Evolutionary conservation across 164 flowering plant species (phyloP).

Genomic region (Vitis riparia): DNA sequence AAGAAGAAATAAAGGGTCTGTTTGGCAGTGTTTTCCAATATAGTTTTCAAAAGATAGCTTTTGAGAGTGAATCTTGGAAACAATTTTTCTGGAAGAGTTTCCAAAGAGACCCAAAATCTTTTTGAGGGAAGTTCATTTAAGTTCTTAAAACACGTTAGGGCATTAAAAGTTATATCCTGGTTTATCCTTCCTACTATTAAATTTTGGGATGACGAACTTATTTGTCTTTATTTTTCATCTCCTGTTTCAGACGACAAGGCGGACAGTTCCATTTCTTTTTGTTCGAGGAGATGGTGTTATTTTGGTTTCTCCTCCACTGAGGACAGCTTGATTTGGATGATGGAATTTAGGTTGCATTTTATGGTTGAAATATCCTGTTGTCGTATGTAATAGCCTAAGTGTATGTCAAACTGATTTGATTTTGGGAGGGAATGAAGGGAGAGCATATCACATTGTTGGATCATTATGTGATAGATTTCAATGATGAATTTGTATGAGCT

Average conservation of each 20-base stretch:
- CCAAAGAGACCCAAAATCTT: no score
- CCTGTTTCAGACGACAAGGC: constrained; percentile 69
- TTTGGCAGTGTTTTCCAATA: no score
- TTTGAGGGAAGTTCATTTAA: no score
- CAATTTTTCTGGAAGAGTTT: no score
- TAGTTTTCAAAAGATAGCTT: no score
- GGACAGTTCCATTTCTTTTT: constrained; percentile 84
- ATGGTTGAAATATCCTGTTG: neutral
- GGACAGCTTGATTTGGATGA: constrained; percentile 59
- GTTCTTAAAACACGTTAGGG: no score
- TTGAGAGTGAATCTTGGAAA: no score
- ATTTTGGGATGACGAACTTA: neutral
- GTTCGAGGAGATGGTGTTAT: constrained; percentile 98
- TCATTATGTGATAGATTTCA: neutral
- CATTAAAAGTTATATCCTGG: neutral
- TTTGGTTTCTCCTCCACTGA: constrained; percentile 87
- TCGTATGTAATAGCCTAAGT: neutral
- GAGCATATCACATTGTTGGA: neutral
- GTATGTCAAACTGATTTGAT: constrained; percentile 1
- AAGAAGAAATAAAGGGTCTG: no score
- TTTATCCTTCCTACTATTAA: neutral
- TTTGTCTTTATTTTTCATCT: neutral
- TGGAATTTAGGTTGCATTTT: neutral
- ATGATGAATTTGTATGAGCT: neutral
- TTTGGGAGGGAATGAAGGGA: neutral